Evolutionary conservation across 1,284 basidiomycete genomes (phyloP), one percentile per base, ranked within the genome.

Genomic region (Mrakiaceae sp.): DNA sequence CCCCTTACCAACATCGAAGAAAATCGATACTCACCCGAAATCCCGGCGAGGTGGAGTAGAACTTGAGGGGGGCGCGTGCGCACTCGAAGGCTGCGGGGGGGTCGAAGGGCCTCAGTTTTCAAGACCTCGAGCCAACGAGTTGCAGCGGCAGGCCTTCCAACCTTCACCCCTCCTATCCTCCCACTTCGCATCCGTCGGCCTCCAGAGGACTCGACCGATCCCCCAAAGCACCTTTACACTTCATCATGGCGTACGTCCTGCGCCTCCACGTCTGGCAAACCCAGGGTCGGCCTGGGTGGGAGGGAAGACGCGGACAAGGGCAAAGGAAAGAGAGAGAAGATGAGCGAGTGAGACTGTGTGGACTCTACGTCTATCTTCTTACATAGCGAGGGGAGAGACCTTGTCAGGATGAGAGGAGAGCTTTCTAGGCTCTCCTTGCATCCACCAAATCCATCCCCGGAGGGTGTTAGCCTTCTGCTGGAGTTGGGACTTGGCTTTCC

Each of bases 171-270:
- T 47, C 43, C 40, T 27, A 14, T 5, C 50, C n/a, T 16, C 43
- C 43, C 27, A 50, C 40, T 14, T 40, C 42, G 3, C 14, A 10
- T 58, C 50, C 49, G 62, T 57, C 62, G 56, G 50, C 52, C 27
- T 58, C 57, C 40, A 42, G 52, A 50, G 51, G 53, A 51, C 40
- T 10, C 60, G 60, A 56, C 60, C 46, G 60, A 62, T 56, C 44
- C 56, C 49, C 16, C 16, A 46, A 12, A 12, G n/a, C n/a, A 57
- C 39, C 16, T 10, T 27, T 43, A 63, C 56, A 40, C 51, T 51
- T 58, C 62, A 64, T 47, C 62, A 64, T 64, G 62, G 62, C 62
- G 62, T 58, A 44, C 51, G 62, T 64, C 55, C 3, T 10, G 4
- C 43, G 6, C 12, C n/a, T 39, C 8, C 14, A 8, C 8, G n/a